Evolutionary conservation across 2,329 filamentous ascomycete species (phyloP).

Genomic region (Helminthosporium solani): DNA sequence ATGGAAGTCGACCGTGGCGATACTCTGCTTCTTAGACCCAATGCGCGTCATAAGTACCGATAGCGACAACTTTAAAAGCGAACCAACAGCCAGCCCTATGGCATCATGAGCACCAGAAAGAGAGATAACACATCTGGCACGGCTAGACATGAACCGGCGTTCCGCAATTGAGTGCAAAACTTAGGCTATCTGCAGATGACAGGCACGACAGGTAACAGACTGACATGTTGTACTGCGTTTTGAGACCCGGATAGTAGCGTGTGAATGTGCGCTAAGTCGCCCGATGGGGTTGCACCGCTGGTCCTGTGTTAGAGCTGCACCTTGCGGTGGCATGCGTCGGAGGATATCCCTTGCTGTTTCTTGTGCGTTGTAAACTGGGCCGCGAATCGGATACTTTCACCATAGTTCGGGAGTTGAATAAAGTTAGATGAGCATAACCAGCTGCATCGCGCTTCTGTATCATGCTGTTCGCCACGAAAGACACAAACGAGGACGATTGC

Average conservation of each 20-base stretch:
- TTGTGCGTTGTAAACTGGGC: slow-evolving; percentile 14
- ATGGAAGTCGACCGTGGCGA: slow-evolving; percentile 36
- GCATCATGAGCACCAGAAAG: slow-evolving; percentile 3
- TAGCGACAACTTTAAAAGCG: slow-evolving; percentile 21
- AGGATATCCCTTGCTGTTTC: slow-evolving; percentile 31
- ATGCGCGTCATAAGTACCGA: slow-evolving; percentile 36
- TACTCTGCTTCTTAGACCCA: slow-evolving; percentile 31
- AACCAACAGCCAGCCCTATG: slow-evolving; percentile 11
- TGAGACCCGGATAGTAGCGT: slow-evolving; percentile 24
- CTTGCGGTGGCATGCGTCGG: slow-evolving; percentile 36
- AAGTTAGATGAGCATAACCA: slow-evolving; percentile 11
- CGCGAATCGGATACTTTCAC: slow-evolving; percentile 21
- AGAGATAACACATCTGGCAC: background rate
- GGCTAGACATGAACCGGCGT: slow-evolving; percentile 15
- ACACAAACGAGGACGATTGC: background rate
- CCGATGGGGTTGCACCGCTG: slow-evolving; percentile 24
- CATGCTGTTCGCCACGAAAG: slow-evolving; percentile 1
- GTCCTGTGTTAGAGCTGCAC: slow-evolving; percentile 21
- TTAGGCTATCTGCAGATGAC: slow-evolving; percentile 32
- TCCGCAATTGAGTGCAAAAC: slow-evolving; percentile 20
- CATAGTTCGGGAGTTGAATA: slow-evolving; percentile 12
- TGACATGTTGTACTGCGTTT: slow-evolving; percentile 36
- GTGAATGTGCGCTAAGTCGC: slow-evolving; percentile 25
- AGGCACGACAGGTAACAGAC: slow-evolving; percentile 28
- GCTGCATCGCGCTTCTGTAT: slow-evolving; percentile 6